phyloP scores from a whole-genome alignment of 495 filamentous ascomycete genomes.

The Massariosphaeria phaeospora region DNA sequence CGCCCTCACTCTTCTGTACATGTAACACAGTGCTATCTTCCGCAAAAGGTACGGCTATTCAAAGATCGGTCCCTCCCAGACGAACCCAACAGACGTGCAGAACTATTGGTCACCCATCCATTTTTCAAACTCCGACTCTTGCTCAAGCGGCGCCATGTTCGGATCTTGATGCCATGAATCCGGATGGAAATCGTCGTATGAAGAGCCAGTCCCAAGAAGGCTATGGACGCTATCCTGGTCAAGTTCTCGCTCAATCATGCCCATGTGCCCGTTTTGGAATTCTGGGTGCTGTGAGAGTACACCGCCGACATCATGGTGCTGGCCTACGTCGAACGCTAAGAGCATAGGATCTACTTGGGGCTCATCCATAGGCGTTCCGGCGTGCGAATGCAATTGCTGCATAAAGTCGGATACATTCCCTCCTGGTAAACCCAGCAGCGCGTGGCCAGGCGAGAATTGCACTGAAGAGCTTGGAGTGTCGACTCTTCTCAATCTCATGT shows the following conservation, averaged over 20 bases:
- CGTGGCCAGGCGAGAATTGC: constrained; percentile 26
- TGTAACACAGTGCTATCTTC: not conserved
- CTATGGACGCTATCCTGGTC: constrained; percentile 29
- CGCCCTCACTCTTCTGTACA: too few relatives aligned
- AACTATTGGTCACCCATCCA: constrained; percentile 34
- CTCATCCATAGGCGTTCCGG: constrained; percentile 34
- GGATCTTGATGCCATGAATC: constrained; percentile 33
- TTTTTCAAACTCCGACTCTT: constrained; percentile 39
- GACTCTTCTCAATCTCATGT: constrained; percentile 22
- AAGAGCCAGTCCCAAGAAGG: constrained; percentile 16
- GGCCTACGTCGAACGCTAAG: constrained; percentile 25
- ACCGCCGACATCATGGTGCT: constrained; percentile 3
- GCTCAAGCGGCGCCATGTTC: constrained; percentile 27
- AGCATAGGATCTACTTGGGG: constrained; percentile 37
- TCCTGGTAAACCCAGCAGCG: constrained; percentile 49
- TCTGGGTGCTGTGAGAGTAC: constrained; percentile 19
- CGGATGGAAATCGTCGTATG: constrained; percentile 24
- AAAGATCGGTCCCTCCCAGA: not conserved
- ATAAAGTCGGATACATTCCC: constrained; percentile 52
- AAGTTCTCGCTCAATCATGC: constrained; percentile 26
- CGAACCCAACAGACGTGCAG: not conserved
- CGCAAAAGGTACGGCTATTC: not conserved
- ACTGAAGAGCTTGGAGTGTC: constrained; percentile 27
- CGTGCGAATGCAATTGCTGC: constrained; percentile 33
- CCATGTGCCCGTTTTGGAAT: constrained; percentile 25